Evolutionary conservation across 495 filamentous ascomycete genomes (phyloP), one percentile per base, ranked within the genome.

Genomic region (Neurospora discreta): DNA sequence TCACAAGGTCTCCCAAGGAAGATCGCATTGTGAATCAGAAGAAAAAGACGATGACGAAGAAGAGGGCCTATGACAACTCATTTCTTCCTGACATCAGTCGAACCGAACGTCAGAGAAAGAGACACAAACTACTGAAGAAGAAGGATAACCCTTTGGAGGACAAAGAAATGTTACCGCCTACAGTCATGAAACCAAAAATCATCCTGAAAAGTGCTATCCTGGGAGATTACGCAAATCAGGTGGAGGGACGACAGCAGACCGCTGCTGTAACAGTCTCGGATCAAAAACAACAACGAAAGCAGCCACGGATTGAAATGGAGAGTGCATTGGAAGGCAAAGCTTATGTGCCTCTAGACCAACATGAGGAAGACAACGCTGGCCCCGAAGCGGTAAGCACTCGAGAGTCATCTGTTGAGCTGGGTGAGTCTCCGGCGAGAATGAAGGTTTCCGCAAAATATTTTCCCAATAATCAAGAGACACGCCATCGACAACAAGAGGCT

Each of bases 41-140:
- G 0, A 39, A 36, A 43, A 5, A 46, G 30, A 0, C 0, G 1
- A 11, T 11, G 39, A 33, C 18, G 43, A 71, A 68, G 38, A 42
- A 67, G 43, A n/a, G 65, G 43, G 2, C 60, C 3, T 70, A 75
- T 2, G 74, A 77, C 41, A 74, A 73, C 58, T 74, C 74, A 0
- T 77, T 76, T 39, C 36, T 58, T 0, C 9, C 58, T 1, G 11
- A 52, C 10, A 40, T 67, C 7, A 72, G 40, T 3, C 52, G 0
- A 4, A 26, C 7, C 15, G 52, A 65, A 33, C 52, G 52, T 65
- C 52, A 65, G 52, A 30, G 26, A 1, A 65, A 65, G 52, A 65
- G 26, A 65, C 52, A 9, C 6, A 65, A 33, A 18, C 15, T 16
- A 4, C 15, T 33, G 30, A 65, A 65, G 15, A 58, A 58, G 46